Evolutionary conservation across 2,329 filamentous ascomycete genomes (phyloP).

Genomic region (Rosellinia necatrix): DNA sequence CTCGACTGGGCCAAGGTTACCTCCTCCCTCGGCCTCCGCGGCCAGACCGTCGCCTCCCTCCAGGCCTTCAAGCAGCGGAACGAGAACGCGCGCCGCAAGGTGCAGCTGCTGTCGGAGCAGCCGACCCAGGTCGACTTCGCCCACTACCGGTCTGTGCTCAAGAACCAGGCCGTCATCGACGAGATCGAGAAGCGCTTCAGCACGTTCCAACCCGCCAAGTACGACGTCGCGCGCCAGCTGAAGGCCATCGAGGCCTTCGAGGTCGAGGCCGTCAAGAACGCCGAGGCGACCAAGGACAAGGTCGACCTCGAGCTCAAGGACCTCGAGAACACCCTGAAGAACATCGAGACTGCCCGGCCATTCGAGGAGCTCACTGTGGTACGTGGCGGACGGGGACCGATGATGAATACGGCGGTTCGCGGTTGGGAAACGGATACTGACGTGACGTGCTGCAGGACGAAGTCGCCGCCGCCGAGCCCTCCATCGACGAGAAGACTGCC

Average conservation of each 20-base stretch:
- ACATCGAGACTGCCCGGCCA: constrained; percentile 93
- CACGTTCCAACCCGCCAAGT: constrained; percentile 87
- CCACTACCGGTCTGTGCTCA: constrained; percentile 88
- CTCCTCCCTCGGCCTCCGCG: constrained; percentile 92
- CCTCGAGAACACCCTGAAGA: constrained; percentile 90
- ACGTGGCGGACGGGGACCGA: constrained; percentile 52
- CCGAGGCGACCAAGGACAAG: constrained; percentile 93
- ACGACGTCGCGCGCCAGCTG: constrained; percentile 91
- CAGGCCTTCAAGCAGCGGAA: constrained; percentile 99
- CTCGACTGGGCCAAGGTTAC: constrained; percentile 98
- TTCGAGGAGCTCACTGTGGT: constrained; percentile 98
- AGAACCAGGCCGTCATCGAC: constrained; percentile 94
- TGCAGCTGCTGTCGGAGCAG: constrained; percentile 81
- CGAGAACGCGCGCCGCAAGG: constrained; percentile 95
- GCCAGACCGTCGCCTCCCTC: constrained; percentile 88
- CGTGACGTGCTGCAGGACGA: constrained; percentile 70
- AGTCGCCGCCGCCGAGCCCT: constrained; percentile 88
- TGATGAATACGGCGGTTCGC: neutral
- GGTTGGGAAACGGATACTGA: constrained; percentile 13
- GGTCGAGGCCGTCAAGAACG: constrained; percentile 94
- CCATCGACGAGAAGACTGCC: constrained; percentile 95
- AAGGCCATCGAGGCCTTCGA: constrained; percentile 99
- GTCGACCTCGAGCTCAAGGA: constrained; percentile 95
- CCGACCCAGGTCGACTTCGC: constrained; percentile 88
- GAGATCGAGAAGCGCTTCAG: constrained; percentile 97